phyloP scores from a whole-genome alignment of 2,329 filamentous ascomycete genomes.

The Botrytis byssoidea region DNA sequence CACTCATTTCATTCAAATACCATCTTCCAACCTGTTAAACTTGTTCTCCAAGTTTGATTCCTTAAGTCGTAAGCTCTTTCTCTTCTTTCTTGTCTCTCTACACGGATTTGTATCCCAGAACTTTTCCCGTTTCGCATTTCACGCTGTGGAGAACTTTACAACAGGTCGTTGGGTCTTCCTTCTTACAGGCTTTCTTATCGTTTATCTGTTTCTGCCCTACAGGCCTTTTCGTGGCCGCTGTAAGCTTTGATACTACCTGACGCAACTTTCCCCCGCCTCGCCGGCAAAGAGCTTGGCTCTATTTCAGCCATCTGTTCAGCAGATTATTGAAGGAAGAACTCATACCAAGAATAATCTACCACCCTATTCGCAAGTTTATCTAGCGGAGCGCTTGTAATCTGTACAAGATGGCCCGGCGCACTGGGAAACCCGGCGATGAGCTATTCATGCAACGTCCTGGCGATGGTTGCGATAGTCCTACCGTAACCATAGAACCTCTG shows the following conservation, averaged over 20 bases:
- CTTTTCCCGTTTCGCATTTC: slow-evolving; percentile 4
- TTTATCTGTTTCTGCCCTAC: slow-evolving; percentile 14
- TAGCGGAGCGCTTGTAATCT: slow-evolving; percentile 28
- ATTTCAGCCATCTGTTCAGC: background rate
- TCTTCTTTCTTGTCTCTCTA: slow-evolving; percentile 2
- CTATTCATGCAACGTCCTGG: slow-evolving; percentile 66
- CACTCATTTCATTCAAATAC: slow-evolving; percentile 17
- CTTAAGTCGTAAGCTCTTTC: slow-evolving; percentile 3
- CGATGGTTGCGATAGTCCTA: slow-evolving; percentile 63
- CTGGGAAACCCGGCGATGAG: slow-evolving; percentile 74
- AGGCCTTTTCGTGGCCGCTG: slow-evolving; percentile 7
- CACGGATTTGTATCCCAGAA: background rate
- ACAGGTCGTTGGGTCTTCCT: background rate
- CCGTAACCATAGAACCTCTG: slow-evolving; percentile 66
- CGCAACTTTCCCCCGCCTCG: slow-evolving; percentile 18
- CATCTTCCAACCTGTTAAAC: slow-evolving; percentile 5
- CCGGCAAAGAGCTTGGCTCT: slow-evolving; percentile 17
- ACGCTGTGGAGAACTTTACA: background rate
- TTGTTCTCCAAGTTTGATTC: background rate
- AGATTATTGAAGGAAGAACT: slow-evolving; percentile 22
- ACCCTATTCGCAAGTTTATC: slow-evolving; percentile 30
- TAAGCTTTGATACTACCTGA: slow-evolving; percentile 13
- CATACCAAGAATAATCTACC: slow-evolving; percentile 37
- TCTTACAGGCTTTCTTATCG: slow-evolving; percentile 17
- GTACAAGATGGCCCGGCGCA: slow-evolving; percentile 41